Base-by-base conservation (phyloP, 2,329 filamentous ascomycete genomes). In the Scleromitrula shiraiana region DNA sequence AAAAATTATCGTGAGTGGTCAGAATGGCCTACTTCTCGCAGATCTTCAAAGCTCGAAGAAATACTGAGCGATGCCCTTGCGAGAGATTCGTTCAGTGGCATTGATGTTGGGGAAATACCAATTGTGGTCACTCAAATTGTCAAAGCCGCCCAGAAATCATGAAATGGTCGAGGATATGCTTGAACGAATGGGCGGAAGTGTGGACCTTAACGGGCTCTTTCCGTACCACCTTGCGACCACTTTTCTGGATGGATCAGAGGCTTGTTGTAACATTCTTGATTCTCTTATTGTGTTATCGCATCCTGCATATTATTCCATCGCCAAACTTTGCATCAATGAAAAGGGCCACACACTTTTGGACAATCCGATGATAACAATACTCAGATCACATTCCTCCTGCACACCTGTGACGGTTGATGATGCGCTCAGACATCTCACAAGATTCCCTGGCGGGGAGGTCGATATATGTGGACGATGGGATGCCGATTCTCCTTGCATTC, bases 141-240 rank as follows among this genome's bases (percentile, higher is more conserved):
- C 14, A 15, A 32, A n/a, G 29, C 29, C 14, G 29, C 14, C 15
- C 29, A 32, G 29, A 7, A 32, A 32, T 1, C 5, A 5, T 5
- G 1, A 2, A 15, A 32, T 32, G 29, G 0, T 32, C 7, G 6
- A 2, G 1, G 7, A 15, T 0, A 15, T 32, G 2, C 1, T 32
- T 12, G 1, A 1, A 1, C 29, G 29, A 5, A 6, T 32, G 2
- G 29, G 29, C 14, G 29, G 15, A 15, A 1, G 0, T 32, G 15
- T 32, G 29, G 29, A 32, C 7, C 14, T 32, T 15, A 15, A n/a
- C 2, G 29, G 15, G 5, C 15, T 32, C 14, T 32, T 32, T 32
- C 29, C 29, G 15, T 32, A 32, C 7, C 29, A 32, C 8, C 15
- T 32, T 1, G 29, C 29, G 8, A 32, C 29, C 12, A 4, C 29